phyloP scores from a whole-genome alignment of 495 filamentous ascomycete species.

The Tuber magnatum region DNA sequence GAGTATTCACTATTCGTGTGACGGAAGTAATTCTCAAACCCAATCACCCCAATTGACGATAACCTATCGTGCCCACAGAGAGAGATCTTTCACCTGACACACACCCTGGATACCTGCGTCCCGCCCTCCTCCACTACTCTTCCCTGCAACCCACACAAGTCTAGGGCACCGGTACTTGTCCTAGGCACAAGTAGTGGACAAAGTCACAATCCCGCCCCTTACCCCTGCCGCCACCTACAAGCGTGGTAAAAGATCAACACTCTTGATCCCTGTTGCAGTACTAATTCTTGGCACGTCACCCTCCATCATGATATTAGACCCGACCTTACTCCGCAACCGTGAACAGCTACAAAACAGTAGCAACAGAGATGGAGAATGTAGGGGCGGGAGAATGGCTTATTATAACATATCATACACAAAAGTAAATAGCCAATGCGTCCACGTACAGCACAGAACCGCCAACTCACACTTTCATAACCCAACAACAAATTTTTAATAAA shows the following conservation, averaged over 20 bases:
- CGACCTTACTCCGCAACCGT: background rate
- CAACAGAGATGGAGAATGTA: background rate
- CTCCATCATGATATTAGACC: background rate
- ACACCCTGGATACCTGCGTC: background rate
- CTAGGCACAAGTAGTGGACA: background rate
- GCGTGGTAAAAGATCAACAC: background rate
- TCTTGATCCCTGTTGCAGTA: background rate
- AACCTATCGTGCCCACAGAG: too few species aligned
- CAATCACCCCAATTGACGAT: background rate
- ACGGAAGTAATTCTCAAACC: background rate
- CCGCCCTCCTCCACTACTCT: too few species aligned
- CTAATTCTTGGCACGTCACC: background rate
- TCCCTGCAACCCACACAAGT: background rate
- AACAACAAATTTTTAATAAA: background rate
- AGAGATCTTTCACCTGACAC: background rate
- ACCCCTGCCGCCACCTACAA: background rate
- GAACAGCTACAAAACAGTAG: background rate
- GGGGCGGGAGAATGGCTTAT: background rate
- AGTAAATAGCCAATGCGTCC: too few species aligned
- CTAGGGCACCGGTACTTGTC: too few species aligned
- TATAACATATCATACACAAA: too few species aligned
- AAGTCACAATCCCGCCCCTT: background rate
- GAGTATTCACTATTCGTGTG: background rate
- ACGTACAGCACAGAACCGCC: background rate
- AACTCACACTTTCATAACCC: background rate